phyloP scores from a whole-genome alignment of 331 rosid species.

The Erythrophleum ivorense region DNA sequence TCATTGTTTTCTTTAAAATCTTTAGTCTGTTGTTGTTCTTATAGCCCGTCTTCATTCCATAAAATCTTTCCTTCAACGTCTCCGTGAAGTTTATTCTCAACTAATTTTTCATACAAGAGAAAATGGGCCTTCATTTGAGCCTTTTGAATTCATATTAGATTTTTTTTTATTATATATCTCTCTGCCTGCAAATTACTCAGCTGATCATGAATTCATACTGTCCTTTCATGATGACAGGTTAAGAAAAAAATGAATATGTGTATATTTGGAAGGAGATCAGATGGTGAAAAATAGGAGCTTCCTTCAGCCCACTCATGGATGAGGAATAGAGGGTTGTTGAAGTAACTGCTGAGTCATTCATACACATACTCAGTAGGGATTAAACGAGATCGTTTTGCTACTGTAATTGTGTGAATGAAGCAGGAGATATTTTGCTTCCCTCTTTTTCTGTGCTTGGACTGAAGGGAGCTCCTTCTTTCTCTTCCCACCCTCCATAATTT shows the following conservation, averaged over 20 bases:
- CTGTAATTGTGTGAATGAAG: conserved; percentile 75
- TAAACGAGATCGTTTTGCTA: conserved; percentile 33
- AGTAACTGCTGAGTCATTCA: conserved; percentile 85
- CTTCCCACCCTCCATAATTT: conserved; percentile 31
- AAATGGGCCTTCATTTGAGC: neutral
- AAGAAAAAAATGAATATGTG: neutral
- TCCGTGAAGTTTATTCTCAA: neutral
- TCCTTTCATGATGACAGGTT: neutral
- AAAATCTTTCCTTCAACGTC: neutral
- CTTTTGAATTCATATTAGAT: neutral
- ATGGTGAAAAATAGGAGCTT: conserved; percentile 68
- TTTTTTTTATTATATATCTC: neutral
- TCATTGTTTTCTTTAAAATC: neutral
- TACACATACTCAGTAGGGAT: conserved; percentile 51
- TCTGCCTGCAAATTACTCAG: neutral
- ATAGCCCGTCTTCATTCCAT: neutral
- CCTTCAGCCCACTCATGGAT: conserved; percentile 87
- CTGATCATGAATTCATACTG: neutral
- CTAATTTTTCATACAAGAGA: neutral
- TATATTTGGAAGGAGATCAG: neutral
- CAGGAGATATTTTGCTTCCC: conserved; percentile 70
- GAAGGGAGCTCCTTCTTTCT: conserved; percentile 99
- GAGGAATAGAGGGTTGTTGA: conserved; percentile 56
- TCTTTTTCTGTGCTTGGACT: conserved; percentile 95
- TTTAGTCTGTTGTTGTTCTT: neutral